A percentile compares a stretch with the other conserved stretches of the same genome.
Evolutionary conservation across 805 yeast genomes (phyloP).

Genomic region (Torulaspora microellipsoides): DNA sequence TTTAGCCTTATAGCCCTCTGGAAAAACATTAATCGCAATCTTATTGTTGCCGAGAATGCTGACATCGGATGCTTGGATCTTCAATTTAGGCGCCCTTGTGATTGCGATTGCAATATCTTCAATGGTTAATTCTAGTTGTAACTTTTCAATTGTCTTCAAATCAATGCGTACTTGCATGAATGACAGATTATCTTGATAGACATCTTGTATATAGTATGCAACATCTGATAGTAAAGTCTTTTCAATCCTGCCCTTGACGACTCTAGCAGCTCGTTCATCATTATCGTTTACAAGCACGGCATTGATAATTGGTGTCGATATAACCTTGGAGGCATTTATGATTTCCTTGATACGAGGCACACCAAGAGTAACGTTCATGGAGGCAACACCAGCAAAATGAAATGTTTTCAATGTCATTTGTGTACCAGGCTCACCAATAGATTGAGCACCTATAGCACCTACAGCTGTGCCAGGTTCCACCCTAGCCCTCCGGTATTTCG

Average conservation of each 20-base stretch:
- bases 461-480: constrained; percentile 99
- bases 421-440: constrained; percentile 99
- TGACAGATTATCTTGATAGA: constrained; percentile 74
- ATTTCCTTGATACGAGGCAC: constrained; percentile 99
- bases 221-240: constrained; percentile 85
- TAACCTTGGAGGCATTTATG: constrained; percentile 91
- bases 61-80: constrained; percentile 70
- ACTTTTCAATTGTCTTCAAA: constrained; percentile 73
- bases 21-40: constrained; percentile 57
- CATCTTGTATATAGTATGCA: constrained; percentile 88
- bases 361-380: constrained; percentile 98
- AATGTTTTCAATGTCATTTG: constrained; percentile 96
- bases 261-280: constrained; percentile 97
- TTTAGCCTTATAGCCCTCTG: constrained; percentile 41
- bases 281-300: constrained; percentile 88
- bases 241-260: constrained; percentile 95
- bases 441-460: constrained; percentile 98
- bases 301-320: constrained; percentile 94
- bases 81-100: constrained; percentile 79
- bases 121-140: constrained; percentile 83
- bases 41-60: constrained; percentile 59
- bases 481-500: constrained; percentile 80
- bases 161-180: constrained; percentile 80
- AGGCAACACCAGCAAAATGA: constrained; percentile 99
- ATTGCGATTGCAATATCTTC: constrained; percentile 85